phyloP scores from a whole-genome alignment of 2,329 filamentous ascomycete species.

The Trichoderma oligosporum region DNA sequence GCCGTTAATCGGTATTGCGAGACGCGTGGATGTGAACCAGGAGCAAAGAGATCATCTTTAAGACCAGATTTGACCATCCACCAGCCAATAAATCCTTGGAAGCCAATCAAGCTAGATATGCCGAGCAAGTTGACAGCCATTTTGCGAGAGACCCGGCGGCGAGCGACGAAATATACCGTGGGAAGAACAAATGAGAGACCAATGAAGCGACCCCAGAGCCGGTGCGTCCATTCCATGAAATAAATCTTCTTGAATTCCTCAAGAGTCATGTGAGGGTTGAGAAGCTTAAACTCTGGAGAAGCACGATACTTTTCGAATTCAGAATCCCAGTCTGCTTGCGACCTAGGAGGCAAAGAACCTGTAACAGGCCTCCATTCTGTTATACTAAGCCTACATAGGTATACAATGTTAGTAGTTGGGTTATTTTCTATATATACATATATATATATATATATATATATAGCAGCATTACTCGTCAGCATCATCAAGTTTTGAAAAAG shows the following conservation, averaged over 20 bases:
- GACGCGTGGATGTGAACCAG: conserved; percentile 85
- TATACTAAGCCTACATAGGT: conserved; percentile 72
- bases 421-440: not conserved
- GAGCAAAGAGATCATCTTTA: conserved; percentile 91
- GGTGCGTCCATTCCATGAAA: conserved; percentile 98
- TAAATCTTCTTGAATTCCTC: conserved; percentile 98
- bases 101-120: conserved; percentile 85
- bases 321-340: conserved; percentile 76
- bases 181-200: conserved; percentile 87
- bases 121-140: conserved; percentile 77
- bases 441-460: not conserved
- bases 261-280: conserved; percentile 91
- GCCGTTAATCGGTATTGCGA: conserved; percentile 90
- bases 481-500: not conserved
- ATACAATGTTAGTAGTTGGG: not conserved
- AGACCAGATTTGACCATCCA: conserved; percentile 99
- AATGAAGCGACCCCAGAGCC: conserved; percentile 89
- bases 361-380: conserved; percentile 99
- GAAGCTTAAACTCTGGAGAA: conserved; percentile 85
- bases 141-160: conserved; percentile 68
- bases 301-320: conserved; percentile 91
- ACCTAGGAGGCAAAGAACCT: conserved; percentile 80
- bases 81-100: conserved; percentile 95
- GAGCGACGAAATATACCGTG: conserved; percentile 80
- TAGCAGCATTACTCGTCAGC: no score